Evolutionary conservation across 2,329 filamentous ascomycete species (phyloP).

Genomic region (Periconia macrospinosa): DNA sequence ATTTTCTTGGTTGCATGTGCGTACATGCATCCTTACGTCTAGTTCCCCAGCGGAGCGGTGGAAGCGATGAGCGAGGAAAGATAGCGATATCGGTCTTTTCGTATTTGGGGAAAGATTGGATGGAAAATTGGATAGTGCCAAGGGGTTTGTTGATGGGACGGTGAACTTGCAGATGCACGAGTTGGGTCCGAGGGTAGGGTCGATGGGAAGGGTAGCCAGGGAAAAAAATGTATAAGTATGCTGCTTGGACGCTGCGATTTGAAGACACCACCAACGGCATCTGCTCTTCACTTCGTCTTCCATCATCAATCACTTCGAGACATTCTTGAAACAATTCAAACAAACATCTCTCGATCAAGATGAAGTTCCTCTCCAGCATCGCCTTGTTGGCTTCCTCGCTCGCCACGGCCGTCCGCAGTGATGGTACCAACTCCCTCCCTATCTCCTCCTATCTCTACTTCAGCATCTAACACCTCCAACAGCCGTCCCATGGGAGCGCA

Average conservation of each 20-base stretch:
- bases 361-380: constrained; percentile 35
- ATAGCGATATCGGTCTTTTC: too few species aligned
- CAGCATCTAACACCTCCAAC: constrained; percentile 16
- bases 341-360: constrained; percentile 17
- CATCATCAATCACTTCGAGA: constrained; percentile 1
- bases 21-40: too few species aligned
- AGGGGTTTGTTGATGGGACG: too few species aligned
- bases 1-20: too few species aligned
- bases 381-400: constrained; percentile 31
- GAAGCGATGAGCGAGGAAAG: too few species aligned
- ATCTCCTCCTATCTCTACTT: neutral
- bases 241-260: constrained; percentile 5
- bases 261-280: constrained; percentile 11
- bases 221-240: constrained; percentile 28
- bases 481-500: constrained; percentile 45
- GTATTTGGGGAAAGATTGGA: too few species aligned
- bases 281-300: constrained; percentile 1
- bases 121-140: too few species aligned
- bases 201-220: neutral
- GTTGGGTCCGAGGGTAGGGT: too few species aligned
- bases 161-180: too few species aligned
- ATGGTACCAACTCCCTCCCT: constrained; percentile 24
- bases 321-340: neutral
- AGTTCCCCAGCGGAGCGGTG: too few species aligned
- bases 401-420: constrained; percentile 30